phyloP scores from a whole-genome alignment of 2,329 filamentous ascomycete genomes.

The Hortaea sp. region DNA sequence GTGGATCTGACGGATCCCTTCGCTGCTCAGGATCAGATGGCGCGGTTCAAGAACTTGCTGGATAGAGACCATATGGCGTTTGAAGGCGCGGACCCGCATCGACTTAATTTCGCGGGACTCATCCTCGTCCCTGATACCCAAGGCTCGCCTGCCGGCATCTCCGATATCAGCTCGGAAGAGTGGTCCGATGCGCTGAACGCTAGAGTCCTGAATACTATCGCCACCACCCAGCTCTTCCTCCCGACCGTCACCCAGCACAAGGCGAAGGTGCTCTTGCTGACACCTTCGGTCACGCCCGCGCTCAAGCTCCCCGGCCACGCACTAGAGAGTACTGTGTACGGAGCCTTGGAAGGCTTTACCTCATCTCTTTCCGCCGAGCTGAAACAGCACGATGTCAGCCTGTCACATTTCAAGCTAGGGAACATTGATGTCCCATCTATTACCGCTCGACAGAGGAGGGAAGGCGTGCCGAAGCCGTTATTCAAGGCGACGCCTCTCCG shows the following conservation, averaged over 20 bases:
- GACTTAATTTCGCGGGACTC: conserved; percentile 65
- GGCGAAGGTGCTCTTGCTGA: conserved; percentile 64
- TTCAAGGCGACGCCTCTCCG: conserved; percentile 53
- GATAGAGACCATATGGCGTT: conserved; percentile 66
- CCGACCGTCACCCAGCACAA: conserved; percentile 42
- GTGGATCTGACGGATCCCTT: conserved; percentile 73
- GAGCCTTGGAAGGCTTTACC: conserved; percentile 78
- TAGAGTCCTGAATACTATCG: conserved; percentile 78
- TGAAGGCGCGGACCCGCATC: conserved; percentile 64
- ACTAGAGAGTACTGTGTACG: conserved; percentile 75
- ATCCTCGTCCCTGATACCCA: conserved; percentile 68
- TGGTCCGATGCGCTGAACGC: conserved; percentile 90
- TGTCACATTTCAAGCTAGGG: conserved; percentile 82
- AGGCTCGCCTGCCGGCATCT: conserved; percentile 71
- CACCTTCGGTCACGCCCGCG: conserved; percentile 69
- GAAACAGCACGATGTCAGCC: conserved; percentile 61
- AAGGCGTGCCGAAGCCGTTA: conserved; percentile 25
- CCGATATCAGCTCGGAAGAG: conserved; percentile 70
- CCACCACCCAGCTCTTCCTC: conserved; percentile 80
- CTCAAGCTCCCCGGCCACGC: conserved; percentile 72
- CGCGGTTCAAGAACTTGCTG: conserved; percentile 61
- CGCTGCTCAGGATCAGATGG: conserved; percentile 57
- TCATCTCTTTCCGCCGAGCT: conserved; percentile 73
- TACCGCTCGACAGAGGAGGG: conserved; percentile 29
- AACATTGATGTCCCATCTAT: conserved; percentile 75